phyloP scores from a whole-genome alignment of 1,284 basidiomycete genomes.

The Sutorius eximius region DNA sequence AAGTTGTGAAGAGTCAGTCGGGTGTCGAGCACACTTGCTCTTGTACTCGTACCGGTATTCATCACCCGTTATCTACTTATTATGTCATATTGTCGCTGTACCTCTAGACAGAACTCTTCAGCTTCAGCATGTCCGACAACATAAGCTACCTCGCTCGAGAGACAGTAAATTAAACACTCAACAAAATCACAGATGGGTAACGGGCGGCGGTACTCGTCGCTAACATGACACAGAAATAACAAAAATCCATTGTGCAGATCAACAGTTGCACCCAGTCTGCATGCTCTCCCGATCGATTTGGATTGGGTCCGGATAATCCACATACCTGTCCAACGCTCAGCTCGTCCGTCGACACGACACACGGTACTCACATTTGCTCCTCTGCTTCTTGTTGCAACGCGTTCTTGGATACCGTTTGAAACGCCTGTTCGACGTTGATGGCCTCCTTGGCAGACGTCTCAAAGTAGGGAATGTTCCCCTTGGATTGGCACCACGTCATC shows the following conservation, averaged over 20 bases:
- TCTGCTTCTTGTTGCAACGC: conserved; percentile 97
- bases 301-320: conserved; percentile 99
- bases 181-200: conserved; percentile 35
- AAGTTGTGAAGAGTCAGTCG: conserved; percentile 41
- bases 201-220: conserved; percentile 27
- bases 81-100: conserved; percentile 17
- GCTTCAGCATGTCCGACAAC: conserved; percentile 15
- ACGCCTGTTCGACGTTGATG: conserved; percentile 99
- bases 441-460: conserved; percentile 99
- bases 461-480: conserved; percentile 99
- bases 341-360: conserved; percentile 3
- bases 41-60: conserved; percentile 29
- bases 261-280: conserved; percentile 94
- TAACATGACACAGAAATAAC: conserved; percentile 26
- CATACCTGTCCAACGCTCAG: conserved; percentile 62
- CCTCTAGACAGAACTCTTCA: conserved; percentile 4
- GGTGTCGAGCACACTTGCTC: conserved; percentile 6
- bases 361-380: conserved; percentile 79
- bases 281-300: conserved; percentile 92
- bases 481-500: conserved; percentile 99
- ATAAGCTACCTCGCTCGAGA: conserved; percentile 25
- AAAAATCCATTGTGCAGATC: conserved; percentile 35
- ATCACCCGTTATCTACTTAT: conserved; percentile 15
- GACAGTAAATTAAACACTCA: conserved; percentile 38
- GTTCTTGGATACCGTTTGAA: conserved; percentile 99